Base-by-base conservation (phyloP, 2,329 filamentous ascomycete genomes). In the Penicillium hesseltinei region DNA sequence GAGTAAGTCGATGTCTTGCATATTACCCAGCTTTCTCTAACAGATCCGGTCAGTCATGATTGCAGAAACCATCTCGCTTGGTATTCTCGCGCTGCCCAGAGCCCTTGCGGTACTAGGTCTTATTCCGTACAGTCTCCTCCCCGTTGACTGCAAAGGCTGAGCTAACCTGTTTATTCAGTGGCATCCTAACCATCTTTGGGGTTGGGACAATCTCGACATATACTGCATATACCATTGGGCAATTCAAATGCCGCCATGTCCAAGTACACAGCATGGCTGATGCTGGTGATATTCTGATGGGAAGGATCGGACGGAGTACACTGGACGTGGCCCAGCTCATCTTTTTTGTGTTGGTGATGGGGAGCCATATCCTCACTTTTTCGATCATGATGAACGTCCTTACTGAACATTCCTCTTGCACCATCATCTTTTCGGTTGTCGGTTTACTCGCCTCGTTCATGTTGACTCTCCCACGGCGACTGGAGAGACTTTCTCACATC, bases 291-390 rank as follows among this genome's bases (percentile, higher is more conserved):
- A 74, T 89, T 50, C 77, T 89, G 51, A 77, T 80, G 58, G 88
- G 88, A 21, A 75, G 73, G 9, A 71, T 82, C 27, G 85, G 84
- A 2, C 81, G 84, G 60, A 82, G 85, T 66, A 60, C 89, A 29
- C 76, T 88, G 31, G 85, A 84, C 27, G 71, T 77, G 57, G 84
- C 82, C 61, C 86, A 87, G 62, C 72, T 81, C 5, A 70, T 88
- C 15, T 83, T 88, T 69, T 76, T 89, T 45, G 73, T 87, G 57
- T 87, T 90, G 74, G 81, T 88, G 58, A 84, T 87, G 70, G 86
- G 81, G 33, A 87, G 85, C 17, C 88, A 90, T 72, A 78, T 87
- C 56, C 74, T 89, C 57, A 88, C 85, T 0, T 88, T 88, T 60
- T 81, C 81, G 25, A 86, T 89, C 65, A 86, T 86, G 68, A 82